Base-by-base conservation (phyloP, 805 yeast species). In the Hanseniaspora jakobsenii region DNA sequence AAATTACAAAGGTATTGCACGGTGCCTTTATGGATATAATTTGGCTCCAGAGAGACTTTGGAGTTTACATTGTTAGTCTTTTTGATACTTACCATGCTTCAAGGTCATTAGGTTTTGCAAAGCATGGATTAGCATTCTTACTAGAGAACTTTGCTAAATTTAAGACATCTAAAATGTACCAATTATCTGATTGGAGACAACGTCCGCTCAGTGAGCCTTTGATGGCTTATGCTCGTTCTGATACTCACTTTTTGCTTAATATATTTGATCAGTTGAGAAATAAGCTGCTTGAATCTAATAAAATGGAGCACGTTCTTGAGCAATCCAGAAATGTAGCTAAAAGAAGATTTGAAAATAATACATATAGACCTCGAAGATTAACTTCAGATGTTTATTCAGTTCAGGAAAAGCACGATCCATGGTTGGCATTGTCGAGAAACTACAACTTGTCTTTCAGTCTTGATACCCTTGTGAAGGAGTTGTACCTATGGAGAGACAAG, bases 11-110 rank as follows among this genome's bases (percentile, higher is more conserved):
- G 57, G 93, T 91, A 1, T 76, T 91, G 52, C 99, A 91, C 60
- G 99, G 99, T 49, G 95, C 98, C 0, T 78, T 75, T 53, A 86
- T 85, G 94, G 99, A 91, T 66, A 81, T 91, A 3, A 78, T 85
- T 36, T 91, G 99, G 99, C 66, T 91, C 28, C 99, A 91, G 64
- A 70, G 97, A 51, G 98, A 91, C 57, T 69, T 91, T 46, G 99
- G 99, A 0, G 61, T 91, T 8, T 91, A 91, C 55, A 65, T 91
- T 5, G 98, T 91, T 4, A 72, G 87, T 35, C 62, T 91, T 23
- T 89, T 91, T 59, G 99, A 91, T 61, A 91, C 98, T 0, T 89
- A 72, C 59, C 87, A 80, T 63, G 98, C 98, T 0, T 75, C 95
- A 0, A 76, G 73, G 49, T 75, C 73, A 13, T 65, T 91, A n/a